phyloP scores from a whole-genome alignment of 2,329 filamentous ascomycete genomes.

The Aspergillus versicolor region DNA sequence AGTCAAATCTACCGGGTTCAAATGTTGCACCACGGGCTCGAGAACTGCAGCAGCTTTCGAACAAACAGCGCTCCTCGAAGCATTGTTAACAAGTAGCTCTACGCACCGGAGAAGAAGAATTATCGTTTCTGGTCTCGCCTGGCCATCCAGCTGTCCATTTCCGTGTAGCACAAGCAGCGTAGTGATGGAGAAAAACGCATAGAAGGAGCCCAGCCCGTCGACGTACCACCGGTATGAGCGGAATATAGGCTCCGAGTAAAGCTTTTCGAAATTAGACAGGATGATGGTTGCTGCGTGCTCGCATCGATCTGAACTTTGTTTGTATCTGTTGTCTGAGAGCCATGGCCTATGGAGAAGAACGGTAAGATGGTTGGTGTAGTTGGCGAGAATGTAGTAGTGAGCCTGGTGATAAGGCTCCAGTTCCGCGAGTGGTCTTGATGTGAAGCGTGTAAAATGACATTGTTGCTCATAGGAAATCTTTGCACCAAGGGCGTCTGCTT shows the following conservation, averaged over 20 bases:
- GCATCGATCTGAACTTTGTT: background rate
- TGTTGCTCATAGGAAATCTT: constrained; percentile 4
- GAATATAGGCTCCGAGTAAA: constrained; percentile 13
- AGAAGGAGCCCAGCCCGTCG: constrained; percentile 25
- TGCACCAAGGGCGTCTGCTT: constrained; percentile 11
- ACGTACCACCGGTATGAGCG: constrained; percentile 25
- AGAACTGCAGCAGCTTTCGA: background rate
- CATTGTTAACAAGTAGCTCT: background rate
- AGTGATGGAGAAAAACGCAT: constrained; percentile 26
- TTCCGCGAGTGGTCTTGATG: constrained; percentile 10
- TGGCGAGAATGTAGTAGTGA: constrained; percentile 27
- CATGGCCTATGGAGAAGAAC: constrained; percentile 25
- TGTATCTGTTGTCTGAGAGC: background rate
- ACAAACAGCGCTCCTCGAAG: background rate
- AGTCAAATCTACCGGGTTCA: background rate
- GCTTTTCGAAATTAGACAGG: constrained; percentile 6
- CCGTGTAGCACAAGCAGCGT: constrained; percentile 12
- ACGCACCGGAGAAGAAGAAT: background rate
- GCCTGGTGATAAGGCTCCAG: constrained; percentile 22
- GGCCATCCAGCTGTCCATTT: background rate
- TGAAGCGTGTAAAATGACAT: constrained; percentile 8
- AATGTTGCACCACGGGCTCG: background rate
- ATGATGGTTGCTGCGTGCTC: constrained; percentile 1
- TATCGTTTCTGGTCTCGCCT: background rate
- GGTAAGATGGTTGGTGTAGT: constrained; percentile 27